Conservation (phyloP, 805 yeast species). For the Lipomyces kockii region DNA sequence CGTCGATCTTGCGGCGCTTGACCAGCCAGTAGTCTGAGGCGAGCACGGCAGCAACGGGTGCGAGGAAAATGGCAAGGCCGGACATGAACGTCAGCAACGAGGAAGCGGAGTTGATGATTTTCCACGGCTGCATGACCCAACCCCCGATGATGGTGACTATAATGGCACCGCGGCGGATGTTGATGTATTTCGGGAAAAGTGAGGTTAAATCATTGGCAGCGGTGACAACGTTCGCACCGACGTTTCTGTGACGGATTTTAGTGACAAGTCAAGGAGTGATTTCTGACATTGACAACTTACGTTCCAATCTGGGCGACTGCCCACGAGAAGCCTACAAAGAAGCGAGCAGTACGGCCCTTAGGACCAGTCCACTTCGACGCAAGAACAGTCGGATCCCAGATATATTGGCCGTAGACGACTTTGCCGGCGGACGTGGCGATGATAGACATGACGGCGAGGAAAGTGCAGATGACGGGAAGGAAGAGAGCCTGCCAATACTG, state of each 20-base stretch:
- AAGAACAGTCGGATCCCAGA: constrained; percentile 35
- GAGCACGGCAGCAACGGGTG: constrained; percentile 35
- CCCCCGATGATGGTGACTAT: constrained; percentile 35
- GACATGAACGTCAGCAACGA: constrained; percentile 35
- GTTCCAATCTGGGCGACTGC: constrained; percentile 36
- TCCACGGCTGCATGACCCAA: constrained; percentile 39
- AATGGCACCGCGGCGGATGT: constrained; percentile 58
- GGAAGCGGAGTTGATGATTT: constrained; percentile 34
- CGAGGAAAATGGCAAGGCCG: constrained; percentile 36
- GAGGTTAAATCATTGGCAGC: constrained; percentile 64
- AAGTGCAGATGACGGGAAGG: constrained; percentile 34
- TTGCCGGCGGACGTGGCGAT: constrained; percentile 28
- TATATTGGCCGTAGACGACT: constrained; percentile 32
- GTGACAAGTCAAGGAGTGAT: not conserved
- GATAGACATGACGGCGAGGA: constrained; percentile 30
- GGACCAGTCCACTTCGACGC: constrained; percentile 32
- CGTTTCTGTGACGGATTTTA: constrained; percentile 16
- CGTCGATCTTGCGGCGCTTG: constrained; percentile 30
- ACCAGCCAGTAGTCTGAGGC: constrained; percentile 36
- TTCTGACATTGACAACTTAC: constrained; percentile 1
- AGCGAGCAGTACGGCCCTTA: constrained; percentile 32
- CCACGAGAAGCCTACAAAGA: constrained; percentile 36
- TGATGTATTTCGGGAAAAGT: constrained; percentile 61
- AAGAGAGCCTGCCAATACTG: constrained; percentile 36
- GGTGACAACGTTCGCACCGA: constrained; percentile 62